Base-by-base conservation (phyloP, 768 basidiomycete genomes). In the Boletus rubroflammeus region DNA sequence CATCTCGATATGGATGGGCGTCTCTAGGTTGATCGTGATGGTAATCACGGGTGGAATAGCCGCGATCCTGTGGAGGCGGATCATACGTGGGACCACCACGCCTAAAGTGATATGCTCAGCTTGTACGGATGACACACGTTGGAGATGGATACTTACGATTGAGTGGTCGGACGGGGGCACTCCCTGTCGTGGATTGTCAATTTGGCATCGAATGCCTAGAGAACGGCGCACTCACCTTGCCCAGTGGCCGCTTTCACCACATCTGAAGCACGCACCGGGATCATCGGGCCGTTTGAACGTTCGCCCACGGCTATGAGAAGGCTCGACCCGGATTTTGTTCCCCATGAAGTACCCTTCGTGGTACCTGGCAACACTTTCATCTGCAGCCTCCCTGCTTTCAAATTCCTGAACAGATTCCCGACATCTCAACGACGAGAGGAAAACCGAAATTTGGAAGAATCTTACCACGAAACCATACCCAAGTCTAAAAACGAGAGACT, bases 261-360 rank as follows among this genome's bases (percentile, higher is more conserved):
- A 94, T 62, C 83, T 90, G 73, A 93, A 93, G 67, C 92, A 93
- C 42, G 90, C 88, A 4, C 90, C 89, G 14, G 90, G 89, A 49
- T 92, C 92, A n/a, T 85, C 84, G n/a, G 81, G 72, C 56, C 85
- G 89, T 66, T 90, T 92, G 9, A 87, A 85, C 14, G 86, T 84
- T 53, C 89, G 78, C 15, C 90, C 88, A 48, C 90, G 90, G 29
- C 90, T 89, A 68, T 86, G 90, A 31, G 92, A 93, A 14, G 86
- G 73, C 65, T 93, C 92, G 10, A 93, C 92, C 11, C 88, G 84
- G 52, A 94, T 92, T 75, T 90, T 92, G 70, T 91, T 92, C 40
- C 92, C 91, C 90, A 94, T 90, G 68, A 94, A 94, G 57, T 78
- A 86, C 2, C 91, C 90, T 75, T 93, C 90, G 58, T 94, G 81